Evolutionary conservation across 176 grass and related monocot genomes (phyloP), one percentile per base, ranked within the genome.

Genomic region (Rhynchospora tenuis): DNA sequence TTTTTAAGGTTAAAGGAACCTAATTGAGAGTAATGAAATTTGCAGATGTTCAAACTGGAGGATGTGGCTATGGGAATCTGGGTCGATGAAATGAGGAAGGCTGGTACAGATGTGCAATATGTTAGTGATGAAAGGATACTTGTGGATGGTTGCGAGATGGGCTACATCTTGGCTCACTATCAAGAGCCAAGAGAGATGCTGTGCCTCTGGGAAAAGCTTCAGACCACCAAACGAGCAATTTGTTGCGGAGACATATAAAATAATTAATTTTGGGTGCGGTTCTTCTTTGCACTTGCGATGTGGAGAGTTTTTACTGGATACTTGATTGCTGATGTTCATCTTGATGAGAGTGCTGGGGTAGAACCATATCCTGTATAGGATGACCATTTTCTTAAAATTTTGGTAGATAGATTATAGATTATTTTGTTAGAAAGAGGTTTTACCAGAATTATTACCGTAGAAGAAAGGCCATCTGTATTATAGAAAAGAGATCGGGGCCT

Each of bases 21-120:
- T 52, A 26, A 27, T 22, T 74, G 71, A 52, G 22, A 26, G 9
- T 23, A 55, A 86, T 7, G 68, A 77, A 72, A 83, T 16, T 27
- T 91, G 59, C 88, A 99, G 97, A 99, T 99, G 97, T 95, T 99
- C 86, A 99, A 99, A 58, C 85, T 99, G 83, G 97, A 99, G 88
- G 97, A 99, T 88, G 97, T 99, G 0, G 97, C 97, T 3, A 99
- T 99, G 97, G 97, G 97, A 43, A 96, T 99, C 81, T 99, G 97
- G 97, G 93, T 99, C 70, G 70, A 92, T 68, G 86, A 92, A 67
- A 93, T 99, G 96, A 90, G 86, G 81, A 95, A 92, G 80, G 73
- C 59, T 42, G 96, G 96, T 44, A 84, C 91, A 24, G 84, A 93
- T 78, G 86, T 99, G 51, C 89, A 89, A 50, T 99, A 99, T 19